These are phyloP conservation scores for Camelina laxa DNA, from an alignment of 345 rosid species.

Conservation along the genomic window DNA sequence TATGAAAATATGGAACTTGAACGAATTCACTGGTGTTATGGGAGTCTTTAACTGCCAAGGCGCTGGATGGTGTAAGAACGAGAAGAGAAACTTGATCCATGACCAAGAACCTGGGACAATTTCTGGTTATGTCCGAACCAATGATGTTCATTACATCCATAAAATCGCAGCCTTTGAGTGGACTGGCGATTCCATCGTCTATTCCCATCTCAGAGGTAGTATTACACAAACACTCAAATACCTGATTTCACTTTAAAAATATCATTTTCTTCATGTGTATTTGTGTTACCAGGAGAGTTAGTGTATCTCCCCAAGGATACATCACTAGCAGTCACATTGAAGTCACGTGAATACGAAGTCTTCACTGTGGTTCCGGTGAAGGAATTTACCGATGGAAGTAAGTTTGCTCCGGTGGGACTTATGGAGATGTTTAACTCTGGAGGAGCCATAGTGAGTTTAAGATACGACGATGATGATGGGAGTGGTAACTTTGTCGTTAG, in stretches of 20 bases:
- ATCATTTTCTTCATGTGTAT: not conserved
- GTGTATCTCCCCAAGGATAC: constrained; percentile 61
- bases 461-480: constrained; percentile 21
- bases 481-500: constrained; percentile 34
- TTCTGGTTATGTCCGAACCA: constrained; percentile 55
- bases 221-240: constrained; percentile 43
- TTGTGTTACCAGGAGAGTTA: constrained; percentile 54
- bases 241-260: not conserved
- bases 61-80: constrained; percentile 67
- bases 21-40: constrained; percentile 59
- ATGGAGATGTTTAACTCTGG: constrained; percentile 63
- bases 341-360: constrained; percentile 61
- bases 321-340: constrained; percentile 60
- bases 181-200: constrained; percentile 60
- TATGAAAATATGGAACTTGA: constrained; percentile 74
- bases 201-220: constrained; percentile 61
- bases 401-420: constrained; percentile 58
- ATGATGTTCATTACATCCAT: constrained; percentile 61
- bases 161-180: constrained; percentile 56
- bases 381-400: constrained; percentile 45
- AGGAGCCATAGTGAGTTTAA: constrained; percentile 63
- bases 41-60: constrained; percentile 81
- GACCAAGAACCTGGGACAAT: constrained; percentile 60
- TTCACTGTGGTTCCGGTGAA: constrained; percentile 66
- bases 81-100: constrained; percentile 65